Base-by-base conservation (phyloP, 345 rosid genomes). In the Heritiera littoralis region DNA sequence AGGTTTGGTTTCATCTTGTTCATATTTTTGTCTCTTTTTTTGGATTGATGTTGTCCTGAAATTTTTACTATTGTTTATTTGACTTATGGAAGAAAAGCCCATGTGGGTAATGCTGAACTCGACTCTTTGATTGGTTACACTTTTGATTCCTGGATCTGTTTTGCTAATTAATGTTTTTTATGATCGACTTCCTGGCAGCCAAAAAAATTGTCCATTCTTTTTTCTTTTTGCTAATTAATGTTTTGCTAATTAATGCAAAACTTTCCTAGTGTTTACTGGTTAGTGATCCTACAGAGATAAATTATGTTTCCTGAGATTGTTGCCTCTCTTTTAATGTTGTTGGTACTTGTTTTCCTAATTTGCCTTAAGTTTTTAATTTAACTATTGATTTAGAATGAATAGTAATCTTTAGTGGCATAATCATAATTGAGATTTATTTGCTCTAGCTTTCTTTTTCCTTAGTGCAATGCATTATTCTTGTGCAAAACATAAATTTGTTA, bases 1-100 rank as follows among this genome's bases (percentile, higher is more conserved):
- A 67, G 66, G 80, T 69, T 65, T 77, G 72, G 30, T 78, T 71
- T 46, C 67, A 14, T 71, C 38, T 73, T 18, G 74, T 28, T 43
- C 77, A 60, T 30, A 58, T 76, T 70, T 38, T 55, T 55, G 68
- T 65, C 60, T 78, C 48, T 46, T 20, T 46, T 38, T 59, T 59
- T 30, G 7, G 49, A 66, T 78, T 54, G n/a, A 52, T 40, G 76
- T 5, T 67, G 55, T 49, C 13, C 18, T 85, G 18, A 7, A 13
- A 52, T 35, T 73, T 73, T 81, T 40, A 12, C 1, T 75, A 18
- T 7, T 43, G 58, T 65, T 58, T 38, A 18, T 48, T 63, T 23
- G 54, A 13, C 48, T 20, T 3, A 51, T 69, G 72, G 43, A 45
- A 28, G 51, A 45, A 45, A 59, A 43, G 11, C 56, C 23, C 64